These are phyloP conservation scores for Sclerotinia spermophila DNA, from an alignment of 2,329 filamentous ascomycete species.

Conservation along the genomic window DNA sequence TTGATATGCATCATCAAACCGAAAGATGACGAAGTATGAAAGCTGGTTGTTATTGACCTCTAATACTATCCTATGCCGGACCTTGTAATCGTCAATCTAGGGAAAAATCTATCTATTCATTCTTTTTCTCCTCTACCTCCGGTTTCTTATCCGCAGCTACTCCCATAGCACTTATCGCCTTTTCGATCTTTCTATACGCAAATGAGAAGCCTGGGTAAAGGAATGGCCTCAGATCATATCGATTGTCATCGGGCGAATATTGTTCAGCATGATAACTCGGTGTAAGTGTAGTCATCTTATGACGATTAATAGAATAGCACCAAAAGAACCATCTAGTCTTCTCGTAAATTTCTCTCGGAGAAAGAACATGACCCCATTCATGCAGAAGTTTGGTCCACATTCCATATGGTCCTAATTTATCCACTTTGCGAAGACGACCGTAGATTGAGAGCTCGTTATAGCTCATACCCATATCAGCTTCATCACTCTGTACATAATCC, in stretches of 20 bases:
- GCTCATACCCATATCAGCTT: constrained; percentile 49
- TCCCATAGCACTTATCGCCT: constrained; percentile 8
- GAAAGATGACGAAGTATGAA: background rate
- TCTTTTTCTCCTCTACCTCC: background rate
- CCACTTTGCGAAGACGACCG: constrained; percentile 45
- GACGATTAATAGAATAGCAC: constrained; percentile 55
- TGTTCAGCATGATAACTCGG: constrained; percentile 34
- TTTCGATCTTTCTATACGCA: constrained; percentile 17
- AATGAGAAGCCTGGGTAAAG: constrained; percentile 43
- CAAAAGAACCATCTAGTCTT: constrained; percentile 30
- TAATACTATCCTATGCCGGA: background rate
- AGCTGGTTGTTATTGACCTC: background rate
- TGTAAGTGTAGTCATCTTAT: constrained; percentile 44
- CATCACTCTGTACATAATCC: constrained; percentile 50
- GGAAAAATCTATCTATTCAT: background rate
- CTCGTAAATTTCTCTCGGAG: constrained; percentile 16
- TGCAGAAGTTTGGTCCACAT: constrained; percentile 17
- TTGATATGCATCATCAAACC: background rate
- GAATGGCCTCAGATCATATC: constrained; percentile 54
- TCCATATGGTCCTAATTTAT: constrained; percentile 44
- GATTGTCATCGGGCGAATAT: constrained; percentile 48
- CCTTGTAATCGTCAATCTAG: background rate
- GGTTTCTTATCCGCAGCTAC: constrained; percentile 9
- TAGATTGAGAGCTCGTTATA: constrained; percentile 46
- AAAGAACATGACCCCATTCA: constrained; percentile 15